Evolutionary conservation across 2,329 filamentous ascomycete species (phyloP), one percentile per base, ranked within the genome.

Genomic region (Apiospora pterosperma): DNA sequence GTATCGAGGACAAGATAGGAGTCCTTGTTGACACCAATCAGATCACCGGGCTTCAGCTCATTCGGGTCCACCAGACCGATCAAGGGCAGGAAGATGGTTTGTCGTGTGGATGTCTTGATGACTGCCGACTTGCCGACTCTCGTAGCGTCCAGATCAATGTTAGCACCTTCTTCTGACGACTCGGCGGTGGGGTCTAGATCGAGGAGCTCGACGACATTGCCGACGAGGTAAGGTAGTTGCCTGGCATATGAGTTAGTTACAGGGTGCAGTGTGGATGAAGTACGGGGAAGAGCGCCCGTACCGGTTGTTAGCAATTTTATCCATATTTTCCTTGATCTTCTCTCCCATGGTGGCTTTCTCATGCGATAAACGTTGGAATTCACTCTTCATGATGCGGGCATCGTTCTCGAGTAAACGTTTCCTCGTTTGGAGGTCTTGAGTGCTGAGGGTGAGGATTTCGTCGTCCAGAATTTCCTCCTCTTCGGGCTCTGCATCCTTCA

Each of bases 281-380:
- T 25, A 23, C 62, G 59, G 4, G 44, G 3, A 42, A 23, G 4
- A 11, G 3, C 10, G 41, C 19, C 28, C 19, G 61, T 83, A 97
- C 94, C 93, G 88, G 84, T 99, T 99, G 81, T 99, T 98, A 71
- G 96, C 94, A 75, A 99, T 99, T 88, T 99, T 99, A 72, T 99
- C 96, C 74, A 92, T 82, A 76, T 99, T 99, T 77, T 99, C 96
- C 85, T 97, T 98, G 80, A 99, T 98, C 85, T 97, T 98, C 80
- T 98, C 95, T 65, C 90, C 89, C 96, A 99, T 99, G 60, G 92
- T 90, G 61, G 91, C 89, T 82, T 97, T 97, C 82, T 99, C 96
- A 75, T 99, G 96, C 73, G 91, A 91, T 81, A 99, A 85, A 72
- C 96, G 90, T 77, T 97, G 94, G 73, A 89, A 93, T 80, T 99